These are phyloP conservation scores for Xerocomellus intermedius DNA, from an alignment of 768 basidiomycete genomes.

Conservation along the genomic window DNA sequence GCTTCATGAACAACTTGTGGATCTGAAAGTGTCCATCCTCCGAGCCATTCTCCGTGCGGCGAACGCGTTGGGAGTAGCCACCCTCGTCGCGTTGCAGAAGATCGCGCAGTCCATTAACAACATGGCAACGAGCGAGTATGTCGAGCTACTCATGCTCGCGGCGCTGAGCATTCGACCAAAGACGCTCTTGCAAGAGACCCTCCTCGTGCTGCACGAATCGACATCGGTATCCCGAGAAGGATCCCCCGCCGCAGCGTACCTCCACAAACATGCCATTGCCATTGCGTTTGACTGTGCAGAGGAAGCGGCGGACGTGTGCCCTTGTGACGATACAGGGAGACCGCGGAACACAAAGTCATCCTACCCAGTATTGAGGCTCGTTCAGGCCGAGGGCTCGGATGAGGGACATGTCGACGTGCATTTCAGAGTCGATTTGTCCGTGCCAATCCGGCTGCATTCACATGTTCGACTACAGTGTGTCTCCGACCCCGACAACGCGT, in stretches of 20 bases:
- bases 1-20: slow-evolving; percentile 26
- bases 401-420: slow-evolving; percentile 45
- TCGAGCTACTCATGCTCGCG: slow-evolving; percentile 51
- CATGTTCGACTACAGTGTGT: slow-evolving; percentile 63
- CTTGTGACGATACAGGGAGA: slow-evolving; percentile 60
- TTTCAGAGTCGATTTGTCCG: slow-evolving; percentile 53
- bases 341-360: slow-evolving; percentile 43
- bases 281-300: slow-evolving; percentile 64
- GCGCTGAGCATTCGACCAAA: slow-evolving; percentile 51
- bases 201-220: slow-evolving; percentile 57
- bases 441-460: slow-evolving; percentile 55
- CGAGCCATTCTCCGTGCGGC: slow-evolving; percentile 53
- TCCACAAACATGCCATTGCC: slow-evolving; percentile 53
- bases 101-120: slow-evolving; percentile 43
- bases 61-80: slow-evolving; percentile 52
- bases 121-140: slow-evolving; percentile 43
- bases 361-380: slow-evolving; percentile 27
- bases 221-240: slow-evolving; percentile 27
- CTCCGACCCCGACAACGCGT: slow-evolving; percentile 52
- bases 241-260: slow-evolving; percentile 38
- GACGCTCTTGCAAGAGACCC: slow-evolving; percentile 55
- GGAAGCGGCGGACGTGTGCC: slow-evolving; percentile 65
- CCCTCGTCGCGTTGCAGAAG: slow-evolving; percentile 59
- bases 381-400: slow-evolving; percentile 25
- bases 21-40: slow-evolving; percentile 36